Base-by-base conservation (phyloP, 306 rosid genomes). In the Citrullus colocynthis region DNA sequence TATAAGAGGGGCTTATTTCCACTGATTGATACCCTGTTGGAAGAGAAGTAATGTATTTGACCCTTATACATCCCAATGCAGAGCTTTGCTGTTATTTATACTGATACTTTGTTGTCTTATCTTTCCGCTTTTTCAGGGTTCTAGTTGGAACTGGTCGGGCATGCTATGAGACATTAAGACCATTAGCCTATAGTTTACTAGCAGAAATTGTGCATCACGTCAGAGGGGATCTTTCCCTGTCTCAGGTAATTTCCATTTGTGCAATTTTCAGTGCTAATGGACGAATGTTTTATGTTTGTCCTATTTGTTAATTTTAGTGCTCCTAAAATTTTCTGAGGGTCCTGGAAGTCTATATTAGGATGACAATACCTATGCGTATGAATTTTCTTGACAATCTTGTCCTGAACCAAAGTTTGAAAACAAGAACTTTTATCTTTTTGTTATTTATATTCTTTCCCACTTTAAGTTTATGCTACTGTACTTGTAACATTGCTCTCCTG, bases 181-280 rank as follows among this genome's bases (percentile, higher is more conserved):
- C 99, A 57, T 83, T 96, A 88, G 99, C 99, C 80, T 96, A 92
- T 81, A 96, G 98, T 88, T 87, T 96, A 80, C 86, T 96, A 75
- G 99, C 99, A 75, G 99, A 92, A 89, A 96, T 96, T 82, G 99
- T 96, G 80, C 99, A 96, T 85, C 98, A 96, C 89, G 99, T 96
- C 90, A 91, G 99, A 64, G 89, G 70, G 10, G 97, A 96, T 80
- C 96, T 96, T 75, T 88, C 97, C 63, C 84, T 96, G 82, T 79
- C 93, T 73, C 99, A 96, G 97, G 99, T 92, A 71, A 24, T 64
- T 57, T 52, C 28, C 51, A 61, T 28, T 75, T 77, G 32, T 73
- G 59, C 65, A 69, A 37, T 39, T 58, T 73, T 18, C 54, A 60
- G 64, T 52, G 67, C 18, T 32, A 74, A 18, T 74, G 49, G 49